phyloP scores from a whole-genome alignment of 2,329 filamentous ascomycete species.

The Microcyclosporella mali region DNA sequence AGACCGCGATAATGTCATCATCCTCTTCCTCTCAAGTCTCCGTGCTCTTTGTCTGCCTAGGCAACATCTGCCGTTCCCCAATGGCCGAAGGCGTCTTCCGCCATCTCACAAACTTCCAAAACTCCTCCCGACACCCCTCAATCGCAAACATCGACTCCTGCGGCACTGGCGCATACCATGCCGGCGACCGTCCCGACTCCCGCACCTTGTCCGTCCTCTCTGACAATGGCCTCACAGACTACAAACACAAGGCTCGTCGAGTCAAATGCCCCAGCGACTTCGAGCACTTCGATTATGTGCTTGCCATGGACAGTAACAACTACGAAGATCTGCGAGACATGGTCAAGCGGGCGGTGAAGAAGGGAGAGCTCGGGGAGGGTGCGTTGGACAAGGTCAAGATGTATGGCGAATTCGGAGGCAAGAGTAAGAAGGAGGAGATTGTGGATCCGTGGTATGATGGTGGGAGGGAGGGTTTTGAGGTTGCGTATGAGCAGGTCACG shows the following conservation, averaged over 20 bases:
- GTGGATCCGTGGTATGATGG: constrained; percentile 91
- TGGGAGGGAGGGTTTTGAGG: constrained; percentile 71
- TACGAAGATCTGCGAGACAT: constrained; percentile 61
- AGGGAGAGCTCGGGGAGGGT: constrained; percentile 27
- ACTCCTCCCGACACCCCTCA: constrained; percentile 40
- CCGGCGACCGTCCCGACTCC: constrained; percentile 67
- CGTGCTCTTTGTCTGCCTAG: constrained; percentile 90
- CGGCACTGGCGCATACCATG: constrained; percentile 85
- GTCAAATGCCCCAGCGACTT: constrained; percentile 67
- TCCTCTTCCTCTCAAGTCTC: constrained; percentile 43
- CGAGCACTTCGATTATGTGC: constrained; percentile 79
- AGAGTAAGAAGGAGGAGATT: constrained; percentile 57
- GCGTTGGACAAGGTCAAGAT: constrained; percentile 45
- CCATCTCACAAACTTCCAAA: constrained; percentile 55
- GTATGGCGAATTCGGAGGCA: constrained; percentile 75
- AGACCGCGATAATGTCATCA: too few species aligned
- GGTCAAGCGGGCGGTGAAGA: constrained; percentile 47
- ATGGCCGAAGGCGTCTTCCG: constrained; percentile 96
- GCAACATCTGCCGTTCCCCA: constrained; percentile 87
- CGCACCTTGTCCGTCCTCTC: constrained; percentile 76
- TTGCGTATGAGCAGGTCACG: constrained; percentile 76
- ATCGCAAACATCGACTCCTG: constrained; percentile 75
- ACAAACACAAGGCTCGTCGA: constrained; percentile 70
- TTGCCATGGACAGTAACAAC: constrained; percentile 89
- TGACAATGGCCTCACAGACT: constrained; percentile 62